Evolutionary conservation across 2,329 filamentous ascomycete species (phyloP).

Genomic region (Apiospora rasikravindrae): DNA sequence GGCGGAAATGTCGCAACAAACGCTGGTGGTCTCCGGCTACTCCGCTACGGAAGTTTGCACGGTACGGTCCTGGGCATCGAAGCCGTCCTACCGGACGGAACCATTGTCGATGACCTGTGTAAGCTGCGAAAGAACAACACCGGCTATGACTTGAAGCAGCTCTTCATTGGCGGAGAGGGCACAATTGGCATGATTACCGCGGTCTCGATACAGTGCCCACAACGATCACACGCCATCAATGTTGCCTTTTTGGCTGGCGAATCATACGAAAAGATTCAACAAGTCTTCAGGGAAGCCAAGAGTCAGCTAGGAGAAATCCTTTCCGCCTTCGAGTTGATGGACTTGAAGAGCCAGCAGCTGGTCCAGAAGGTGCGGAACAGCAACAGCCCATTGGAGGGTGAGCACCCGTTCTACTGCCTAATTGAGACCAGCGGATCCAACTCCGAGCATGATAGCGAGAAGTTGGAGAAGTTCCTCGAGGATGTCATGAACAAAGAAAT

Average conservation of each 20-base stretch:
- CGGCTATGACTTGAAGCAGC: slow-evolving; percentile 79
- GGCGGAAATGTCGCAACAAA: slow-evolving; percentile 97
- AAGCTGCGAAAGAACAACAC: slow-evolving; percentile 98
- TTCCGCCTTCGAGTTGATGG: slow-evolving; percentile 98
- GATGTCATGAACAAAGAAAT: slow-evolving; percentile 88
- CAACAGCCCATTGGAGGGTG: slow-evolving; percentile 79
- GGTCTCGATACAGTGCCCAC: slow-evolving; percentile 87
- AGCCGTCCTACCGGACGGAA: slow-evolving; percentile 91
- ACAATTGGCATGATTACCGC: slow-evolving; percentile 94
- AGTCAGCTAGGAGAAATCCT: slow-evolving; percentile 90
- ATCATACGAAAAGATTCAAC: slow-evolving; percentile 86
- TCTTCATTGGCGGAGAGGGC: slow-evolving; percentile 93
- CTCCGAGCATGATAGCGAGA: slow-evolving; percentile 88
- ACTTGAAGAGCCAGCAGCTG: slow-evolving; percentile 78
- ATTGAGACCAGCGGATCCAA: slow-evolving; percentile 97
- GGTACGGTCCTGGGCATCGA: slow-evolving; percentile 92
- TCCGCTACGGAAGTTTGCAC: slow-evolving; percentile 93
- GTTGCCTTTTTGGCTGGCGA: slow-evolving; percentile 93
- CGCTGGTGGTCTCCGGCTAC: slow-evolving; percentile 85
- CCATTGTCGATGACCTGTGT: slow-evolving; percentile 85
- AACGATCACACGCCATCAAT: slow-evolving; percentile 85
- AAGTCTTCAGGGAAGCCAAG: slow-evolving; percentile 89
- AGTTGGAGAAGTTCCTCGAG: slow-evolving; percentile 89
- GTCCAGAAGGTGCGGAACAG: slow-evolving; percentile 77
- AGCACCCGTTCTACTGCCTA: slow-evolving; percentile 93